These are phyloP conservation scores for Phycomyces blakesleeanus DNA, from an alignment of 192 early-diverging fungal genomes.

Conservation along the genomic window DNA sequence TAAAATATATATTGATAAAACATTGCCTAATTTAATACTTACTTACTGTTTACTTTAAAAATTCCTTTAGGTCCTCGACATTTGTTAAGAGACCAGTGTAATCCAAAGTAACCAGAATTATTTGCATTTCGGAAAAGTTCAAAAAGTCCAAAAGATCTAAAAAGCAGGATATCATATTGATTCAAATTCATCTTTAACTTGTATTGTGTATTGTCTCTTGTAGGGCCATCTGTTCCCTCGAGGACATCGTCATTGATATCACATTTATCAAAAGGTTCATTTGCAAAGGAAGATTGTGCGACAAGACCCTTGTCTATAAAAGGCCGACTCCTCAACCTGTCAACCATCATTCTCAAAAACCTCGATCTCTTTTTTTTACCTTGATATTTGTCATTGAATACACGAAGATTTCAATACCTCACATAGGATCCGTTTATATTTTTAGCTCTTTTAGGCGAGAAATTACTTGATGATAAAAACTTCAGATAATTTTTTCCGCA, in stretches of 20 bases:
- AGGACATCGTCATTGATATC: neutral
- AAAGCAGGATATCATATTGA: constrained; percentile 9
- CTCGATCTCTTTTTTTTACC: constrained; percentile 5
- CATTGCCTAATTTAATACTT: constrained; percentile 15
- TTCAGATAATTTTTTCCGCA: too few species aligned
- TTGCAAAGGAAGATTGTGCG: neutral
- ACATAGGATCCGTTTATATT: too few species aligned
- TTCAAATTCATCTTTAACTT: constrained; percentile 14
- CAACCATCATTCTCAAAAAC: constrained; percentile 6
- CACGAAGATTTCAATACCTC: too few species aligned
- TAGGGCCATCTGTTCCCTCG: constrained; percentile 7
- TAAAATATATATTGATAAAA: constrained; percentile 14
- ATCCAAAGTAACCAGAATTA: constrained; percentile 14
- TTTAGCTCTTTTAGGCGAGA: too few species aligned
- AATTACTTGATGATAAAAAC: too few species aligned
- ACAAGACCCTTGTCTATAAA: constrained; percentile 5
- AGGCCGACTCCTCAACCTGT: constrained; percentile 2
- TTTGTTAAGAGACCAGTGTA: constrained; percentile 12
- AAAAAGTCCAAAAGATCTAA: constrained; percentile 16
- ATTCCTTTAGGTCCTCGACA: constrained; percentile 14
- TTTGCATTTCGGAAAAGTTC: constrained; percentile 2
- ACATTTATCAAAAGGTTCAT: constrained; percentile 4
- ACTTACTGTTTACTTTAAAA: constrained; percentile 14
- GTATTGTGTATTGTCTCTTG: constrained; percentile 7
- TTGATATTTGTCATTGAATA: too few species aligned